Percentiles rank a stretch among this genome's conserved stretches.
phyloP scores from a whole-genome alignment of 768 basidiomycete genomes.

The Pleurotus giganteus region DNA sequence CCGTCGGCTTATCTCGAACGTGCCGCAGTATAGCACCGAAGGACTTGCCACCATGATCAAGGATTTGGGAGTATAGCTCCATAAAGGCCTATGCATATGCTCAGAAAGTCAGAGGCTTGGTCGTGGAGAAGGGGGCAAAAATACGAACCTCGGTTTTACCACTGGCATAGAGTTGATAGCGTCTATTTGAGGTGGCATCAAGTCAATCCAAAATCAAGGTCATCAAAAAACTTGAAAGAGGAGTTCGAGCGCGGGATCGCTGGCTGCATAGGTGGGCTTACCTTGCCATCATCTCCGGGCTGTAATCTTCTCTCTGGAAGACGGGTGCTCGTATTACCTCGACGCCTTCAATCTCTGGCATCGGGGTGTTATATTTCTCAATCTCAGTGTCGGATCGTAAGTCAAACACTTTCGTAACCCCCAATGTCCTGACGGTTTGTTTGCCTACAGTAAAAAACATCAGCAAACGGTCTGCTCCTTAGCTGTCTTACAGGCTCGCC shows the following conservation, averaged over 20 bases:
- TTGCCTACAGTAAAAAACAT: conserved; percentile 43
- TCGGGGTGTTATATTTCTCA: conserved; percentile 64
- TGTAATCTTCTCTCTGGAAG: conserved; percentile 73
- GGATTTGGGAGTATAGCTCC: conserved; percentile 77
- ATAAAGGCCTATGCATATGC: conserved; percentile 75
- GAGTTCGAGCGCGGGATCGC: conserved; percentile 12
- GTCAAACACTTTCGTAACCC: conserved; percentile 71
- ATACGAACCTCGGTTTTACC: conserved; percentile 69
- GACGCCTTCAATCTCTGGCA: conserved; percentile 63
- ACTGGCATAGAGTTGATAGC: conserved; percentile 74
- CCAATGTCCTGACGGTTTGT: conserved; percentile 53
- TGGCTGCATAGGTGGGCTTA: conserved; percentile 46
- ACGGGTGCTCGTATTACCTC: conserved; percentile 63
- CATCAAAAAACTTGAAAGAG: conserved; percentile 15
- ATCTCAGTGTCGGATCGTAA: conserved; percentile 81
- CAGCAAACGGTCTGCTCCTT: neutral
- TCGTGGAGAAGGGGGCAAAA: neutral
- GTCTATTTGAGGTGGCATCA: conserved; percentile 31
- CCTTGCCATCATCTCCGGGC: conserved; percentile 83
- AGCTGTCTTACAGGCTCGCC: conserved; percentile 36
- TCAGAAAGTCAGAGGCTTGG: neutral
- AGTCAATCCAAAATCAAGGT: conserved; percentile 20
- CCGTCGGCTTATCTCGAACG: conserved; percentile 65
- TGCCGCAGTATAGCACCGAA: conserved; percentile 75
- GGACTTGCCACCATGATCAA: conserved; percentile 67